These are phyloP conservation scores for Trichoderma citrinoviride DNA, from an alignment of 2,329 filamentous ascomycete genomes.

Conservation along the genomic window DNA sequence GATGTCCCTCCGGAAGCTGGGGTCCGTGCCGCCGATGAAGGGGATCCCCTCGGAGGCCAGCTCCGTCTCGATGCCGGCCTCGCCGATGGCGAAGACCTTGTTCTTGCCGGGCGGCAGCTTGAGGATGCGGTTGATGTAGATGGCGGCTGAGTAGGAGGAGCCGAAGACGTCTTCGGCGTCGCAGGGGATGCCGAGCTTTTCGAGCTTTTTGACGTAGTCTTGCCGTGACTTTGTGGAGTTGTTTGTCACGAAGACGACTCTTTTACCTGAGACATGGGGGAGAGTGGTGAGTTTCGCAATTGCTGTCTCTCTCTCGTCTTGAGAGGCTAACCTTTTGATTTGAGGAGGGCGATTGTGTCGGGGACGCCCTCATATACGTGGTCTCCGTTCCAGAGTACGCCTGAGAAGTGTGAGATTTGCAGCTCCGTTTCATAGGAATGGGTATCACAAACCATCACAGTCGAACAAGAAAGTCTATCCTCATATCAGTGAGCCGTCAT, in stretches of 20 bases:
- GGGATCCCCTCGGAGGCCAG: constrained; percentile 74
- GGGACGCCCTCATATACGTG: constrained; percentile 81
- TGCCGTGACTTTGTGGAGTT: constrained; percentile 95
- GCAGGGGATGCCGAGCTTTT: constrained; percentile 73
- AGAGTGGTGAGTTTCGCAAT: background rate
- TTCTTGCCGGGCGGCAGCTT: constrained; percentile 73
- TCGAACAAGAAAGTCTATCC: constrained; percentile 77
- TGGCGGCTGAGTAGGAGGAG: constrained; percentile 88
- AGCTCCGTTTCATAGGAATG: background rate
- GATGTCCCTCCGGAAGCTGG: constrained; percentile 72
- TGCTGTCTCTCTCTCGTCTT: background rate
- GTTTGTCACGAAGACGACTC: constrained; percentile 94
- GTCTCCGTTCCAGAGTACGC: constrained; percentile 95
- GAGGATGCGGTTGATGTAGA: constrained; percentile 94
- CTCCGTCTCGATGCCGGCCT: constrained; percentile 87
- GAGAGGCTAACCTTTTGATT: constrained; percentile 63
- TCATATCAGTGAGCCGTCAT: constrained; percentile 17
- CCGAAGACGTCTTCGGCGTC: constrained; percentile 90
- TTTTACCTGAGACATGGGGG: constrained; percentile 63
- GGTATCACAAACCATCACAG: constrained; percentile 73
- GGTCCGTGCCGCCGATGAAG: constrained; percentile 85
- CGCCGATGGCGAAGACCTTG: constrained; percentile 93
- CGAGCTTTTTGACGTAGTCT: constrained; percentile 92
- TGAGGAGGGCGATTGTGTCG: constrained; percentile 80
- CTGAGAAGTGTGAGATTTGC: constrained; percentile 46